Evolutionary conservation across 352 stramenopile genomes (phyloP), one percentile per base, ranked within the genome.

Genomic region (Phytophthora parvispora): DNA sequence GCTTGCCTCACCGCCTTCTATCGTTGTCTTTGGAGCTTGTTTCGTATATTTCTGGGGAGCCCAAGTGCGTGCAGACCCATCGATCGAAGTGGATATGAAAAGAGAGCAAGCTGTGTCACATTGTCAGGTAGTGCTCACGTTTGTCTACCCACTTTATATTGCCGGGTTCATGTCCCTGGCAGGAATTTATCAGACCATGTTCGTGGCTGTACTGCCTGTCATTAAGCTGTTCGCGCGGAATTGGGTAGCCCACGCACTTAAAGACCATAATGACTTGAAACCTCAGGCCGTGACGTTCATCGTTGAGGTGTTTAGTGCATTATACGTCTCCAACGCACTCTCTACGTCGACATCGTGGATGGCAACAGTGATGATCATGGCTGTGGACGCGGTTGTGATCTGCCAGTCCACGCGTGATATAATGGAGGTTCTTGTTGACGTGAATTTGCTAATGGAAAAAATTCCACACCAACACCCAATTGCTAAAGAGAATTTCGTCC

Each of bases 371-470:
- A 13, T 49, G 13, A 49, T 62, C 10, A 57, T 57, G 43, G n/a
- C 3, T 7, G 20, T 56, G 1, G 57, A 56, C 27, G 1, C 24
- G n/a, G 18, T 50, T 9, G n/a, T 38, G 1, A 36, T 64, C 20
- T 64, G 56, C 50, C 1, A 56, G 12, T 50, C 50, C 16, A 55
- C 43, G 22, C 31, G 27, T 22, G 31, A 59, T 16, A 59, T 54
- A 9, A 12, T 53, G 6, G 55, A 42, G 10, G 27, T 53, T 52
- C 55, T 62, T 18, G 22, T 45, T 12, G 55, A 45, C 5, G 38
- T 62, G 24, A 62, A 69, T 6, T 13, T 62, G 6, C 53, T 74
- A 10, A 65, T 60, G 43, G 12, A 5, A 4, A 63, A 56, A 60
- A 74, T 64, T 24, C 59, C 51, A 4, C 6, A 12, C 5, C 18